Base-by-base conservation (phyloP, 176 grass and related monocot genomes). In the Dendrocalamus sinicus region DNA sequence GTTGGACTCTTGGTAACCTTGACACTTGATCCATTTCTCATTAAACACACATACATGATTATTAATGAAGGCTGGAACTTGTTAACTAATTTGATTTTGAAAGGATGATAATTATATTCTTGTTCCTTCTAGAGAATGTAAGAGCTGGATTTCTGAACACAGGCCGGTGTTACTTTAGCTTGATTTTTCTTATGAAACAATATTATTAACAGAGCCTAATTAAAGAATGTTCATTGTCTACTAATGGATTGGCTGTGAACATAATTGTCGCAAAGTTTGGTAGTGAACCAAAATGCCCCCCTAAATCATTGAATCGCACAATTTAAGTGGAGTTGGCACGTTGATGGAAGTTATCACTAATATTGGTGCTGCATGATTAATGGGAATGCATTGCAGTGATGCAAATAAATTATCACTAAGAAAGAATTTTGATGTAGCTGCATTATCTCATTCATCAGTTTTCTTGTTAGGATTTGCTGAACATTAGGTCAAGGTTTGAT, bases 401-500 rank as follows among this genome's bases (percentile, higher is more conserved):
- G 15, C 60, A 48, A 63, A 50, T 44, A 50, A 35, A 7, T 30
- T 80, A 37, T 35, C 28, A 53, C 63, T 44, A 54, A 70, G 35
- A 70, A 43, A 43, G 8, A 44, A 26, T 77, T 77, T 41, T 1
- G 6, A 45, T 60, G 9, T 70, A 50, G 40, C 41, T 71, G 54
- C 24, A 78, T 87, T 20, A 14, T 73, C 2, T 32, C 7, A 30
- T 53, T 73, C 13, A 44, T 64, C 43, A 9, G 13, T 83, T 20
- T 59, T 71, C 26, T 30, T 52, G 5, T 77, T 60, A 63, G 64
- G 26, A 88, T 70, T 61, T 77, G 30, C 43, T 13, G 30, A 70
- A 59, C 20, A 44, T 40, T 39, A 28, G 24, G 12, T 77, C 19
- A 44, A 44, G 11, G 37, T 43, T 57, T 71, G 35, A 71, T 58